phyloP scores from a whole-genome alignment of 352 stramenopile species.

The Achlya hypogyna region DNA sequence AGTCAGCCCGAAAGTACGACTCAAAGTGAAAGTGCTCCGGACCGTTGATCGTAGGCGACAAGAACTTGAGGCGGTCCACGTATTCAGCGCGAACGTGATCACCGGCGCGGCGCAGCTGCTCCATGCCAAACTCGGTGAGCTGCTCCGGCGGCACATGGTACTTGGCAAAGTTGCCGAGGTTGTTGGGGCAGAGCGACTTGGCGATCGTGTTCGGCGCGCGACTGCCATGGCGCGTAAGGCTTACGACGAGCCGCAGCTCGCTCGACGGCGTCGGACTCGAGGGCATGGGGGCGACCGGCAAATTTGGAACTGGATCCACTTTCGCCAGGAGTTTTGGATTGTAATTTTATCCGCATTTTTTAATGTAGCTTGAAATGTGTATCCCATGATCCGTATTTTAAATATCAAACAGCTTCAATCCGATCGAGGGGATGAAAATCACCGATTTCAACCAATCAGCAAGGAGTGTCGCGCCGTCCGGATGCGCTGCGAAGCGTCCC shows the following conservation, averaged over 20 bases:
- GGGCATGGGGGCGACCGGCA: not conserved
- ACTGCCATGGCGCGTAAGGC: constrained; percentile 69
- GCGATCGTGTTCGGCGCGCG: constrained; percentile 64
- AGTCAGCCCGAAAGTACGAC: constrained; percentile 76
- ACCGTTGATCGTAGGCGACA: constrained; percentile 61
- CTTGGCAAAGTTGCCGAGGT: constrained; percentile 50
- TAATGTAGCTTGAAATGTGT: no score
- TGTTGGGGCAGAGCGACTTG: constrained; percentile 47
- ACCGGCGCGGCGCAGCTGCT: constrained; percentile 55
- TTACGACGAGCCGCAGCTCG: constrained; percentile 62
- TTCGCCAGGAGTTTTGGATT: no score
- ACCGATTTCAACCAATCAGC: no score
- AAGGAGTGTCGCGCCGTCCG: no score
- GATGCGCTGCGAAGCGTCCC: no score
- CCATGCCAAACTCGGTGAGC: constrained; percentile 75
- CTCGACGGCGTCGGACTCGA: constrained; percentile 20
- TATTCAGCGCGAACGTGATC: constrained; percentile 64
- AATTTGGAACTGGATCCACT: no score
- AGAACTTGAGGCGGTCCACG: constrained; percentile 52
- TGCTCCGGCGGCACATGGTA: constrained; percentile 78
- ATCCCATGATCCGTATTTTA: no score
- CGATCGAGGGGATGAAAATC: no score
- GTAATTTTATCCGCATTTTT: no score
- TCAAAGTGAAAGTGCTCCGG: constrained; percentile 70
- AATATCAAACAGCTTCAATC: no score